Evolutionary conservation across 2,329 filamentous ascomycete genomes (phyloP), one percentile per base, ranked within the genome.

Genomic region (Tothia fuscella): DNA sequence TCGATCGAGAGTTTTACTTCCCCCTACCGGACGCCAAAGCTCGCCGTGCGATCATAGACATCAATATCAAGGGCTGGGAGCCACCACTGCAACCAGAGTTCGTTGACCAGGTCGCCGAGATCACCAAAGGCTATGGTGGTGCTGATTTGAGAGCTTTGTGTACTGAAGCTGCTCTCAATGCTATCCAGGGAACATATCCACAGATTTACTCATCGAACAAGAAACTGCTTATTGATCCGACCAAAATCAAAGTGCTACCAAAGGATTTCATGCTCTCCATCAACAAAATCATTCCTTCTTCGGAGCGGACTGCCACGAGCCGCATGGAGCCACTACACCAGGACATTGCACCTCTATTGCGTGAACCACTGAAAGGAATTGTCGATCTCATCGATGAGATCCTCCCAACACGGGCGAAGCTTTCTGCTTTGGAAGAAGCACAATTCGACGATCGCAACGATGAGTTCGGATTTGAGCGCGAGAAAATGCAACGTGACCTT

Each of bases 1-100:
- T 98, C 55, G 91, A 98, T 57, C 74, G 91, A 59, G 93, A 98
- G 60, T 98, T 98, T 54, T 96, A 96, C 65, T 98, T 98, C 56
- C 88, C 91, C 1, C 68, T 98, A 24, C 91, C 91, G 1, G 84
- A 89, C 51, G 70, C 79, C 3, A 76, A 82, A 29, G 87, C 78
- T 17, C 78, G 91, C 47, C 80, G 82, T 48, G 74, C 85, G 4
- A 98, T 98, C 52, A 72, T 98, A 45, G 81, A 95, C 48, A 98
- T 98, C 45, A 87, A 98, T 58, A 98, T 91, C 5, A 82, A 82
- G 56, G 86, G 86, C 48, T 98, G 91, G 91, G 83, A 88, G 16
- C 78, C 78, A 9, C 70, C 75, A 2, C 68, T 98, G 20, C 72
- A 82, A 19, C 70, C 78, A 10, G 63, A 70, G 2, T 93, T 96